Percentiles rank a stretch among this genome's conserved stretches.
Conservation (phyloP, 1,284 basidiomycete genomes). For the Microstroma glucosiphilum region DNA sequence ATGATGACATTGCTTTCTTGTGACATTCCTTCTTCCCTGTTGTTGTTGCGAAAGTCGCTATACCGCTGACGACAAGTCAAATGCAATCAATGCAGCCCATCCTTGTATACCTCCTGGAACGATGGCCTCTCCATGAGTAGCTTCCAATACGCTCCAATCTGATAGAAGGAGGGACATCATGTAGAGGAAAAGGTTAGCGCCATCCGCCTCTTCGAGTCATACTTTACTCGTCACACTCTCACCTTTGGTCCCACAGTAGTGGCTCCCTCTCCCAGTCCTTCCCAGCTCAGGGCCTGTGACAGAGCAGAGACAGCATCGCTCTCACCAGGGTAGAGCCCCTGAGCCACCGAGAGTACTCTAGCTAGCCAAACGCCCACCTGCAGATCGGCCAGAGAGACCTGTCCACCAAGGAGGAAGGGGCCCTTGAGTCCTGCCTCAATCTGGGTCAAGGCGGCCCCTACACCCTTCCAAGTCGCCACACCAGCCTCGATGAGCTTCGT, state of each 20-base stretch:
- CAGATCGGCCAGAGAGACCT: conserved; percentile 71
- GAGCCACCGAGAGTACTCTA: conserved; percentile 60
- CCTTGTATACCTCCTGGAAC: conserved; percentile 26
- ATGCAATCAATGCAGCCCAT: conserved; percentile 25
- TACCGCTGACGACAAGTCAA: too few species aligned
- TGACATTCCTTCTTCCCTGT: too few species aligned
- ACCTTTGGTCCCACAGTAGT: background rate
- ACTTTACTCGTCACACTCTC: too few species aligned
- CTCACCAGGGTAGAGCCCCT: conserved; percentile 52
- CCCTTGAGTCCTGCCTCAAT: conserved; percentile 64
- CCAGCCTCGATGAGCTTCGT: conserved; percentile 52
- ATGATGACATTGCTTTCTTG: too few species aligned
- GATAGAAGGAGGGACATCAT: background rate
- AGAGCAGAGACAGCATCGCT: conserved; percentile 50
- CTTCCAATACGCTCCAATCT: conserved; percentile 17
- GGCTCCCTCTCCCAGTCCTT: background rate
- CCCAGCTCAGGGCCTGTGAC: conserved; percentile 19
- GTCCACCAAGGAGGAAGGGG: conserved; percentile 66
- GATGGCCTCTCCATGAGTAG: conserved; percentile 18
- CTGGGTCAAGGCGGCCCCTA: conserved; percentile 55
- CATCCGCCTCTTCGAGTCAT: background rate
- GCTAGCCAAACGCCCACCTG: conserved; percentile 73
- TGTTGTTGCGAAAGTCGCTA: too few species aligned
- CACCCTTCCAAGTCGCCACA: conserved; percentile 54
- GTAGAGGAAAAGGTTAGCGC: too few species aligned